These are phyloP conservation scores for Capsicum baccatum DNA, from an alignment of 257 asterid species.

Conservation along the genomic window DNA sequence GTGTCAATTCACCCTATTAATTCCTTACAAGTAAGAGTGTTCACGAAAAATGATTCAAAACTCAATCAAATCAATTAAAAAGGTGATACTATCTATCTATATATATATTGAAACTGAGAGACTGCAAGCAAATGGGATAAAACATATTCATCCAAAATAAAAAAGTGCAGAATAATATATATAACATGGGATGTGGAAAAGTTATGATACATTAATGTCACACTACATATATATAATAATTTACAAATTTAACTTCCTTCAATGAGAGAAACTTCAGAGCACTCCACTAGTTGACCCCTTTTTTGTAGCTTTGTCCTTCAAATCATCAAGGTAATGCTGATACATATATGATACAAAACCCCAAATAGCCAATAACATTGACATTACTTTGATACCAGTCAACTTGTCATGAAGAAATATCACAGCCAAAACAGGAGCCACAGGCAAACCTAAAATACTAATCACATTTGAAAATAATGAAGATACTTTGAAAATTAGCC, in stretches of 20 bases:
- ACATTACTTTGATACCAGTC: constrained; percentile 59
- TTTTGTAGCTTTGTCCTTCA: constrained; percentile 37
- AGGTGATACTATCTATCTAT: too few relatives aligned
- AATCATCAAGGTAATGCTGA: constrained; percentile 73
- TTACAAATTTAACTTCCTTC: not conserved
- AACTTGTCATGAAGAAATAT: constrained; percentile 54
- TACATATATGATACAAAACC: constrained; percentile 74
- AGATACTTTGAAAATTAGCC: constrained; percentile 64
- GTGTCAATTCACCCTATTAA: too few relatives aligned
- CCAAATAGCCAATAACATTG: constrained; percentile 74
- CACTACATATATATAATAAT: not conserved
- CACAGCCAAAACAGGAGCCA: constrained; percentile 69
- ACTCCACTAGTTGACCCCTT: not conserved
- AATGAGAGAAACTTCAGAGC: constrained; percentile 18
- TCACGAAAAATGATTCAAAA: too few relatives aligned
- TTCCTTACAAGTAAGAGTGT: too few relatives aligned
- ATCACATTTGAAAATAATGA: constrained; percentile 76
- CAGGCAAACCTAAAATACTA: constrained; percentile 66
- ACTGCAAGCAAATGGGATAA: not conserved
- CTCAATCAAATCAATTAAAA: too few relatives aligned
- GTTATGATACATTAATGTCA: not conserved
- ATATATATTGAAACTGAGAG: too few relatives aligned
- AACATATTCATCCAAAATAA: not conserved
- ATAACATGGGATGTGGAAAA: not conserved
- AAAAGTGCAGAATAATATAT: not conserved